These are phyloP conservation scores for Exophiala lecanii-corni DNA, from an alignment of 2,329 filamentous ascomycete genomes.

Conservation along the genomic window DNA sequence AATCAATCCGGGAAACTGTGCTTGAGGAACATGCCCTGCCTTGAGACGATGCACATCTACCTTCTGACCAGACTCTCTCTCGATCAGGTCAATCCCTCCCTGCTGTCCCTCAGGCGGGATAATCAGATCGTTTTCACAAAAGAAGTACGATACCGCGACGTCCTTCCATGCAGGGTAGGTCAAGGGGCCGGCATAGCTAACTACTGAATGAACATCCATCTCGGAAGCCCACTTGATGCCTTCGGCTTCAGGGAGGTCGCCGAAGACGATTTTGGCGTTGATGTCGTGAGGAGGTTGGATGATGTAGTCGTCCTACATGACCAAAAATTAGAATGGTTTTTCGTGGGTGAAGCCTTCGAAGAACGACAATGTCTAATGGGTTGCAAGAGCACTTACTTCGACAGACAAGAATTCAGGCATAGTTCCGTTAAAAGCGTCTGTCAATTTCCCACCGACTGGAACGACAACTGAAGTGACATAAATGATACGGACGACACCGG, in stretches of 20 bases:
- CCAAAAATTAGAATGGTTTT: too few species aligned
- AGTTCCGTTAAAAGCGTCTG: background rate
- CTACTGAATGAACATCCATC: constrained; percentile 27
- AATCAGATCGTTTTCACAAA: constrained; percentile 30
- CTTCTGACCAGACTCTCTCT: constrained; percentile 29
- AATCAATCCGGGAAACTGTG: background rate
- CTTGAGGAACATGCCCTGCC: constrained; percentile 29
- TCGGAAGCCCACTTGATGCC: background rate
- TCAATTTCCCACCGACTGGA: constrained; percentile 3
- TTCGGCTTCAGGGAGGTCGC: background rate
- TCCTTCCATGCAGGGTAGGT: constrained; percentile 33
- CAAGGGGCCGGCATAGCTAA: constrained; percentile 29
- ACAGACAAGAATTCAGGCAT: constrained; percentile 1
- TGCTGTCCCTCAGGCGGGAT: constrained; percentile 30
- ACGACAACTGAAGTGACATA: constrained; percentile 27
- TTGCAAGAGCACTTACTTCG: too few species aligned
- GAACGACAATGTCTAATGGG: too few species aligned
- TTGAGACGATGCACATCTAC: constrained; percentile 31
- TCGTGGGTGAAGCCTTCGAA: too few species aligned
- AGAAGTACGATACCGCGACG: constrained; percentile 32
- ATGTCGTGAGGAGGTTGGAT: background rate
- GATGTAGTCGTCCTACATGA: background rate
- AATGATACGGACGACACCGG: constrained; percentile 25
- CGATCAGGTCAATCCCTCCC: constrained; percentile 30
- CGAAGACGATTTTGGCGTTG: background rate